phyloP scores from a whole-genome alignment of 495 filamentous ascomycete species.

The Aspergillus wentii region DNA sequence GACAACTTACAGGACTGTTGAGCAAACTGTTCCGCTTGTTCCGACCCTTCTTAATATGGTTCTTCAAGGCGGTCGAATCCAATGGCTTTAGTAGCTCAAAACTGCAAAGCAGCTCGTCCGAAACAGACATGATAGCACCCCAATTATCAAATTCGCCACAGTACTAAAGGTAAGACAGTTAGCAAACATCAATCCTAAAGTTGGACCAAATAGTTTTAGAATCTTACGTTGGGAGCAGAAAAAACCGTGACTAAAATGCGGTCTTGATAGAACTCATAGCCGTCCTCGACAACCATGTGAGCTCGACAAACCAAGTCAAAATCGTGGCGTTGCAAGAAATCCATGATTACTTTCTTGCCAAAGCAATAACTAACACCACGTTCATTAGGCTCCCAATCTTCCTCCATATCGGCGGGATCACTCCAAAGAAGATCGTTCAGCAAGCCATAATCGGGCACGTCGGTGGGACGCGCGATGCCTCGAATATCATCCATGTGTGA shows the following conservation, averaged over 20 bases:
- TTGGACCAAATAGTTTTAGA: too few relatives aligned
- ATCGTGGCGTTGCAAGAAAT: conserved; percentile 90
- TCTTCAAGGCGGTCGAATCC: conserved; percentile 95
- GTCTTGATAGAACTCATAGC: conserved; percentile 98
- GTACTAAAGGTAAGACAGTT: conserved; percentile 55
- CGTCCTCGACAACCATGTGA: conserved; percentile 99
- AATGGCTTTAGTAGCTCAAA: conserved; percentile 96
- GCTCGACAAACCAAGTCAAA: conserved; percentile 96
- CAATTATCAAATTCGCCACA: conserved; percentile 99
- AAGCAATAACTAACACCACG: conserved; percentile 98
- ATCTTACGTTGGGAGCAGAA: conserved; percentile 90
- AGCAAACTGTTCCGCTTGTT: conserved; percentile 88
- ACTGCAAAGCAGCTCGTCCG: conserved; percentile 86
- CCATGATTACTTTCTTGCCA: conserved; percentile 96
- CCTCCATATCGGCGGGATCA: conserved; percentile 96
- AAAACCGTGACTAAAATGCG: conserved; percentile 95
- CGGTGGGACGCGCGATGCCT: conserved; percentile 89
- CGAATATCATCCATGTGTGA: conserved; percentile 98
- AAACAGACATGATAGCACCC: conserved; percentile 98
- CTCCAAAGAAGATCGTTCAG: conserved; percentile 97
- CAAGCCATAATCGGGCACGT: conserved; percentile 95
- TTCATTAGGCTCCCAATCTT: conserved; percentile 97
- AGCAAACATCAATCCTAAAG: conserved; percentile 8
- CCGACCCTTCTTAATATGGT: conserved; percentile 96
- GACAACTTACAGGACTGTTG: conserved; percentile 77